Percentiles rank a stretch among this genome's conserved stretches.
phyloP scores from a whole-genome alignment of 2,329 filamentous ascomycete species.

The Zasmidium angulare region DNA sequence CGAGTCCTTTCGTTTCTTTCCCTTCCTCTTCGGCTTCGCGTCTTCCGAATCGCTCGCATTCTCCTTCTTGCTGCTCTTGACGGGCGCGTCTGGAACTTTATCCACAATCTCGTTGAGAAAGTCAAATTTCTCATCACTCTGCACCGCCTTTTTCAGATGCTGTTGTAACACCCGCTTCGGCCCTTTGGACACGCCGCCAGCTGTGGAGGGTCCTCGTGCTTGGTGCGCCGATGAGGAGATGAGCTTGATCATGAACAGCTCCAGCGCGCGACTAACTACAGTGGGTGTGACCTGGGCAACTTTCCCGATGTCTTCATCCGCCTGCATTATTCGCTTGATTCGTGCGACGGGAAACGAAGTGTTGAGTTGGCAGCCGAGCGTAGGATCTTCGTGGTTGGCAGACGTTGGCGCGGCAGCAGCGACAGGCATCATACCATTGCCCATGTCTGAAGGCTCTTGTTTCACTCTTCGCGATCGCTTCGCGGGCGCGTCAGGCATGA shows the following conservation, averaged over 20 bases:
- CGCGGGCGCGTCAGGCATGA: constrained; percentile 29
- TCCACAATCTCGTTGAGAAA: constrained; percentile 88
- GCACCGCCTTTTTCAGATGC: constrained; percentile 89
- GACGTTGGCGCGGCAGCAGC: constrained; percentile 14
- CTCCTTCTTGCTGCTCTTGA: constrained; percentile 43
- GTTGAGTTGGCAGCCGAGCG: constrained; percentile 67
- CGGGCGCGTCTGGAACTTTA: constrained; percentile 70
- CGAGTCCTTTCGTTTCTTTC: constrained; percentile 30
- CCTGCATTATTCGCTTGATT: constrained; percentile 99
- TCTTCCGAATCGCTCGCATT: constrained; percentile 32
- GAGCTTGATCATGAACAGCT: constrained; percentile 95
- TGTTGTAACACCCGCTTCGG: constrained; percentile 86
- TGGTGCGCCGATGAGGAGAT: constrained; percentile 85
- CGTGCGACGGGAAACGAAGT: constrained; percentile 96
- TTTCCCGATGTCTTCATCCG: constrained; percentile 97
- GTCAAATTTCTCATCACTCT: constrained; percentile 88
- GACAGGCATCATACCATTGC: constrained; percentile 9
- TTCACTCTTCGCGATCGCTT: constrained; percentile 24
- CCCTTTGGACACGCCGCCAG: constrained; percentile 25
- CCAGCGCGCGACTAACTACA: constrained; percentile 81
- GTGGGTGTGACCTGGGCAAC: constrained; percentile 97
- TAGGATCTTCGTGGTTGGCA: constrained; percentile 29
- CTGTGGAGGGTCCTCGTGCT: constrained; percentile 53
- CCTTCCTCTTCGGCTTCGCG: constrained; percentile 23
- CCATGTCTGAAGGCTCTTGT: constrained; percentile 13